These are phyloP conservation scores for Leccinum truebloodii DNA, from an alignment of 768 basidiomycete genomes.

Conservation along the genomic window DNA sequence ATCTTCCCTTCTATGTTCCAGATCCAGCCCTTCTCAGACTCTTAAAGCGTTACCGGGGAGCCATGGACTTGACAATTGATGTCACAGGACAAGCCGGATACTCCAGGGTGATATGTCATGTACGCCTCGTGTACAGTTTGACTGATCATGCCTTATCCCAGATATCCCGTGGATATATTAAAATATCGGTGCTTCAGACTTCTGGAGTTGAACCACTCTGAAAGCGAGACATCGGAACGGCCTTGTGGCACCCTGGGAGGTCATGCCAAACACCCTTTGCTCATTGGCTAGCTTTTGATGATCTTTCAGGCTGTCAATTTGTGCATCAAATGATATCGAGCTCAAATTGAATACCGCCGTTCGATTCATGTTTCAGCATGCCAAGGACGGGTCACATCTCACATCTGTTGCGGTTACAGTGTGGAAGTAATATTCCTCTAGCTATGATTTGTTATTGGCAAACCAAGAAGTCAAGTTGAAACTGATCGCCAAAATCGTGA, in stretches of 20 bases:
- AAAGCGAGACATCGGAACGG: not conserved
- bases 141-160: not conserved
- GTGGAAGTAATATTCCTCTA: constrained; percentile 4
- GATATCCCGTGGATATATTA: not conserved
- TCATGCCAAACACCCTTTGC: not conserved
- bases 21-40: no score
- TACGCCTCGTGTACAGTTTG: not conserved
- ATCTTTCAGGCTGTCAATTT: not conserved
- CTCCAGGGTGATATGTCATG: not conserved
- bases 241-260: not conserved
- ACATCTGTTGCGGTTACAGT: not conserved
- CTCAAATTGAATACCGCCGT: not conserved
- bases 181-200: not conserved
- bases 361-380: not conserved
- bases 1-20: no score
- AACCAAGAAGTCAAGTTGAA: constrained; percentile 6
- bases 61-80: no score
- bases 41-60: no score
- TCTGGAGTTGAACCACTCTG: not conserved
- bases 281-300: not conserved
- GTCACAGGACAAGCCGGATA: not conserved
- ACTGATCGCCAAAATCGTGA: constrained; percentile 6
- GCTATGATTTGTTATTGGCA: no score
- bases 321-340: not conserved
- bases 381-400: no score